phyloP scores from a whole-genome alignment of 2,329 filamentous ascomycete genomes.

The Teratosphaeria viscida region DNA sequence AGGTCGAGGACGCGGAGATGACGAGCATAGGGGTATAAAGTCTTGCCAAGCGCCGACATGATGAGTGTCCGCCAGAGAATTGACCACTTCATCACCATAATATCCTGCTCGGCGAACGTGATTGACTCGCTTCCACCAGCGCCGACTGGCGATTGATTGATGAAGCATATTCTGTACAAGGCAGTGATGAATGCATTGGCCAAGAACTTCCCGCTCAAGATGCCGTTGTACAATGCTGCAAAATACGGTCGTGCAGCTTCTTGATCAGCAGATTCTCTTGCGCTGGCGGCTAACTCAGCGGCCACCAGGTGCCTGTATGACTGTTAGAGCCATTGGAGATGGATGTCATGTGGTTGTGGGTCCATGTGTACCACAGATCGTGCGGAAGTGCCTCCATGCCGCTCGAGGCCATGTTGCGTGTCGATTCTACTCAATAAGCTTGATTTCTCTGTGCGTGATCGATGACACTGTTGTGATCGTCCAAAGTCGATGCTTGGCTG shows the following conservation, averaged over 20 bases:
- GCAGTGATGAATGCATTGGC: conserved; percentile 50
- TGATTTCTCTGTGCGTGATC: background rate
- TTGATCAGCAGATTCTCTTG: background rate
- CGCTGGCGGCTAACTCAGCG: conserved; percentile 42
- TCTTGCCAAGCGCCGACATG: conserved; percentile 51
- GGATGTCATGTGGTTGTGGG: background rate
- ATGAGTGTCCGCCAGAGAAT: conserved; percentile 60
- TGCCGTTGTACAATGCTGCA: conserved; percentile 49
- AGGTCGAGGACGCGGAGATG: conserved; percentile 57
- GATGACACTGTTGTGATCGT: background rate
- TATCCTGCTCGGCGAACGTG: conserved; percentile 33
- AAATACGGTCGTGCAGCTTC: conserved; percentile 40
- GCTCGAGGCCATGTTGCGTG: background rate
- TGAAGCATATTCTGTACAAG: conserved; percentile 45
- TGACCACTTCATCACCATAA: conserved; percentile 48
- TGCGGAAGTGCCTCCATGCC: background rate
- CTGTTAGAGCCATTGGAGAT: background rate
- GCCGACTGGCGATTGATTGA: conserved; percentile 31
- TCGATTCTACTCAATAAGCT: background rate
- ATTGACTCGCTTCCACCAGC: conserved; percentile 34
- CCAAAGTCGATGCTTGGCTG: background rate
- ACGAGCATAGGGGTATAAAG: conserved; percentile 57
- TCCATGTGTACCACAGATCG: background rate
- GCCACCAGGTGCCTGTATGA: conserved; percentile 43
- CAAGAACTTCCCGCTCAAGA: conserved; percentile 45